phyloP scores from a whole-genome alignment of 805 yeast genomes.

The Metschnikowia similis region DNA sequence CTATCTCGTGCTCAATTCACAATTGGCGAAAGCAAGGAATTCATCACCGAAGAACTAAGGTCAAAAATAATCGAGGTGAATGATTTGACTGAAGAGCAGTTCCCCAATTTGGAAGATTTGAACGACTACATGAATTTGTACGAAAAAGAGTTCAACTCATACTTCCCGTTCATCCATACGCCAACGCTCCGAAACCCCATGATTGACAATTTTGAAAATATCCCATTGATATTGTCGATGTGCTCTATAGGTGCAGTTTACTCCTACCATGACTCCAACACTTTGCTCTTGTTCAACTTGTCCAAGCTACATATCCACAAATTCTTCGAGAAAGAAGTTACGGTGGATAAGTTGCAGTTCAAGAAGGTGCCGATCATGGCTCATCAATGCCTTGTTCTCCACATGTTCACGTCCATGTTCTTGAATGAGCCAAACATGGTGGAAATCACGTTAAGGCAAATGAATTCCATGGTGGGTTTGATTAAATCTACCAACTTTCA shows the following conservation, averaged over 20 bases:
- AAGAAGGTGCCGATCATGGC: conserved; percentile 55
- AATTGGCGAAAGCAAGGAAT: conserved; percentile 18
- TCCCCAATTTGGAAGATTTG: conserved; percentile 73
- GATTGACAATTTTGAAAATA: conserved; percentile 41
- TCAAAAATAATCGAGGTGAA: conserved; percentile 49
- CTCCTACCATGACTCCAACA: conserved; percentile 73
- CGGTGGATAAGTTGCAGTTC: conserved; percentile 41
- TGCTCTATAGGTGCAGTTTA: conserved; percentile 88
- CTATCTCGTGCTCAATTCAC: conserved; percentile 16
- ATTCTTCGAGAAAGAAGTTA: conserved; percentile 52
- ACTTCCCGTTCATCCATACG: conserved; percentile 80
- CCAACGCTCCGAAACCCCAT: conserved; percentile 46
- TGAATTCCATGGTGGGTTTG: conserved; percentile 51
- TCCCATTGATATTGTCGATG: conserved; percentile 73
- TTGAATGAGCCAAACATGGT: conserved; percentile 50
- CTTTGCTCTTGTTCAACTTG: conserved; percentile 64
- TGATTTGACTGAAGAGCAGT: conserved; percentile 52
- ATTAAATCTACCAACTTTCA: conserved; percentile 51
- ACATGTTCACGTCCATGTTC: conserved; percentile 54
- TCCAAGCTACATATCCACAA: conserved; percentile 64
- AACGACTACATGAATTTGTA: conserved; percentile 73
- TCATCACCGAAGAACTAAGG: conserved; percentile 51
- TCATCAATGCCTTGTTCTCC: conserved; percentile 52
- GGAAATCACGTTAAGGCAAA: conserved; percentile 48
- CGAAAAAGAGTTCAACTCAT: conserved; percentile 72